phyloP scores from a whole-genome alignment of 768 basidiomycete species.

The Crepidotus variabilis region DNA sequence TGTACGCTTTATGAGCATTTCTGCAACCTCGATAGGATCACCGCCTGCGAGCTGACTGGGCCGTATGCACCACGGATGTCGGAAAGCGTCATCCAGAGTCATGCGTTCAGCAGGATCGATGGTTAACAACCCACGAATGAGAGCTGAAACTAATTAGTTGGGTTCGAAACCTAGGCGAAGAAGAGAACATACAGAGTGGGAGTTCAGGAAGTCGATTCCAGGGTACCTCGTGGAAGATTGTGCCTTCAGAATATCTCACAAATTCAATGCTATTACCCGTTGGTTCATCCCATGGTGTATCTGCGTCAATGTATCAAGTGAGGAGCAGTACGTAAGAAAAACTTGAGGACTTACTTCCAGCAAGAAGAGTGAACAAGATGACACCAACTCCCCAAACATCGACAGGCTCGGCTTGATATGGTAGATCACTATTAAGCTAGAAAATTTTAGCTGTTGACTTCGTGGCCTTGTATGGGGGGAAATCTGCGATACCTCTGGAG shows the following conservation, averaged over 20 bases:
- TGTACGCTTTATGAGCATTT: slow-evolving; percentile 66
- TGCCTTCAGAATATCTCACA: slow-evolving; percentile 65
- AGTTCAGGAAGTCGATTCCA: slow-evolving; percentile 66
- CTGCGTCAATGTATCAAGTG: slow-evolving; percentile 32
- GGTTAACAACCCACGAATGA: slow-evolving; percentile 72
- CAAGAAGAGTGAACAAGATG: slow-evolving; percentile 86
- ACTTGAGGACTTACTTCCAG: slow-evolving; percentile 72
- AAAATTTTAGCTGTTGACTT: background rate
- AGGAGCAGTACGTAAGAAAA: background rate
- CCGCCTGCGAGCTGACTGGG: slow-evolving; percentile 65
- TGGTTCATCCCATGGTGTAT: slow-evolving; percentile 98
- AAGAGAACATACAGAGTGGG: slow-evolving; percentile 54
- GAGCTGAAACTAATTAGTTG: slow-evolving; percentile 38
- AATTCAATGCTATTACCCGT: slow-evolving; percentile 78
- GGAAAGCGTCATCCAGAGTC: slow-evolving; percentile 44
- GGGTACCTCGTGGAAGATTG: slow-evolving; percentile 70
- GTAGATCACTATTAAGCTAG: slow-evolving; percentile 60
- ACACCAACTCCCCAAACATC: slow-evolving; percentile 97
- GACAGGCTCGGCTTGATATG: slow-evolving; percentile 89
- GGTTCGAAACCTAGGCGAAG: background rate
- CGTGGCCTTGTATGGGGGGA: background rate
- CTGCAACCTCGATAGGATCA: slow-evolving; percentile 53
- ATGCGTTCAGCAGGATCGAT: slow-evolving; percentile 67
- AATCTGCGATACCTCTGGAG: slow-evolving; percentile 72
- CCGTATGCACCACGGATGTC: slow-evolving; percentile 76